Evolutionary conservation across 768 basidiomycete species (phyloP).

Genomic region (Mycena maculata): DNA sequence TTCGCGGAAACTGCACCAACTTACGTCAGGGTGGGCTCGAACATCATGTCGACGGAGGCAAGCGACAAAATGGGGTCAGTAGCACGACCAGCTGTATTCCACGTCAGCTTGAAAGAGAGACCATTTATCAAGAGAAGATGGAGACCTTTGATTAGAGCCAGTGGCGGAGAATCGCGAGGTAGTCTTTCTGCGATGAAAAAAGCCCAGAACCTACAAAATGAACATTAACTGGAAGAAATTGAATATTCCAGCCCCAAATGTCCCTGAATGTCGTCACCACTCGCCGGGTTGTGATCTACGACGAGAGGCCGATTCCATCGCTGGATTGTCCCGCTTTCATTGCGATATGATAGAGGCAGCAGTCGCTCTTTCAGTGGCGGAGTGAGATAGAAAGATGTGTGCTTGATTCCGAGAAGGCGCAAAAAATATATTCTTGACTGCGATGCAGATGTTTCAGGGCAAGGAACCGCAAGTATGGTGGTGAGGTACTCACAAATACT

Average conservation of each 20-base stretch:
- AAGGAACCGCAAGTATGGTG: neutral
- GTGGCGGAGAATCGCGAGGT: constrained; percentile 35
- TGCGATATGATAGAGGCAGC: constrained; percentile 29
- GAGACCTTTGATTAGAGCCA: constrained; percentile 16
- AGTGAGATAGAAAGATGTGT: constrained; percentile 37
- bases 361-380: constrained; percentile 25
- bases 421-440: constrained; percentile 39
- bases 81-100: neutral
- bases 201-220: constrained; percentile 34
- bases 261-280: constrained; percentile 18
- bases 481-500: constrained; percentile 39
- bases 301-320: constrained; percentile 27
- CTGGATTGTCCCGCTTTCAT: constrained; percentile 25
- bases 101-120: neutral
- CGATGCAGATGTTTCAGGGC: neutral
- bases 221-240: neutral
- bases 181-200: constrained; percentile 36
- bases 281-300: constrained; percentile 31
- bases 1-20: neutral
- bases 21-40: constrained; percentile 31
- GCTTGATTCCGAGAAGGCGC: constrained; percentile 35
- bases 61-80: neutral
- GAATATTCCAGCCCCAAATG: constrained; percentile 1
- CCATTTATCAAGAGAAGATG: neutral
- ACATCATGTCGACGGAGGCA: constrained; percentile 24